Evolutionary conservation across 2,329 filamentous ascomycete species (phyloP), one percentile per base, ranked within the genome.

Genomic region (Coniochaeta sp.): DNA sequence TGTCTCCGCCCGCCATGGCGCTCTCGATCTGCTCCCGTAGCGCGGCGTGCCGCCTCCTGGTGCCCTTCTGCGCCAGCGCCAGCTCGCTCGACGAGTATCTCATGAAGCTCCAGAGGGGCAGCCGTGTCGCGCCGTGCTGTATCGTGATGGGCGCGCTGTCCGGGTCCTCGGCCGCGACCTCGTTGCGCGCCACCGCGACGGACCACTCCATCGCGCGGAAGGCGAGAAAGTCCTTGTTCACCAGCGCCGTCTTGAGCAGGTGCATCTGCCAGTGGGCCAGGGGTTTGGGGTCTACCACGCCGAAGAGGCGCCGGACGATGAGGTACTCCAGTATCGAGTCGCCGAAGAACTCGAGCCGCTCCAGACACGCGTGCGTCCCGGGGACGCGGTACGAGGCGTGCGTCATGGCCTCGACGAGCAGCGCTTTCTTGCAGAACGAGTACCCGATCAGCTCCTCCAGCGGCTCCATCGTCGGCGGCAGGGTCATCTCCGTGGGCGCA

Each of bases 341-440:
- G 1, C 93, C 93, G 0, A 97, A 76, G 67, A 95, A 96, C 69
- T 97, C 93, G 1, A 97, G 81, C 0, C 92, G 84, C 65, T 97
- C 89, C 14, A 85, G 80, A 24, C 74, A 78, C 2, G 77, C 77
- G 4, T 80, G 76, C 17, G 75, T 72, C 32, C 77, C 77, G 57
- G 78, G 80, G 5, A 71, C 60, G 50, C 70, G 72, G 66, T 70
- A 79, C 0, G 90, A 93, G 0, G 85, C 77, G 68, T 97, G 93
- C 0, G 92, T 96, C 57, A 93, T 78, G 2, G 93, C 89, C 74
- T 97, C 90, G 0, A 89, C 68, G 0, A 97, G 79, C 0, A 96
- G 76, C 0, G 79, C 69, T 63, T 87, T 85, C 65, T 90, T 87
- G 1, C 64, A 73, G 71, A 97, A 97, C 0, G 69, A 76, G 70